phyloP scores from a whole-genome alignment of 257 asterid genomes.

The Gentiana straminea region DNA sequence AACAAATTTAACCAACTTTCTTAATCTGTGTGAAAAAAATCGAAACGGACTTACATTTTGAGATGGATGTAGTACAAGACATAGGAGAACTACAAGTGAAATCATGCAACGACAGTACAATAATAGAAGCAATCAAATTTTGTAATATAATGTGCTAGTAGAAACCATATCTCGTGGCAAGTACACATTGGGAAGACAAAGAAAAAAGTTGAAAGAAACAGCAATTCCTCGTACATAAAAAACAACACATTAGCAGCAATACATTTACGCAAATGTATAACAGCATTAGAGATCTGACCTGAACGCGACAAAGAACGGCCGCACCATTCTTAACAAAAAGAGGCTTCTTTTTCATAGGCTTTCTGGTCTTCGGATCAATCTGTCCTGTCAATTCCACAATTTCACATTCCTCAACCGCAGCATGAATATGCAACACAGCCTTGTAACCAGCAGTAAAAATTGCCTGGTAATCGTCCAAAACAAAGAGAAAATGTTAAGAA shows the following conservation, averaged over 20 bases:
- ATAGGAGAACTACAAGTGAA: too few relatives aligned
- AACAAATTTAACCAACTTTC: too few relatives aligned
- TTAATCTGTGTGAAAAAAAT: too few relatives aligned
- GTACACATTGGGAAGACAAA: too few relatives aligned
- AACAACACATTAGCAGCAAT: background rate
- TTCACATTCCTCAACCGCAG: constrained; percentile 91
- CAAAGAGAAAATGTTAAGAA: constrained; percentile 1
- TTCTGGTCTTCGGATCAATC: constrained; percentile 76
- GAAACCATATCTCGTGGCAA: too few relatives aligned
- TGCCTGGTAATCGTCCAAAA: constrained; percentile 35
- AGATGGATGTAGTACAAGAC: too few relatives aligned
- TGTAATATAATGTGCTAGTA: too few relatives aligned
- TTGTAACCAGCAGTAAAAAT: constrained; percentile 97
- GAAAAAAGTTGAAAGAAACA: too few relatives aligned
- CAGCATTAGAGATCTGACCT: constrained; percentile 32
- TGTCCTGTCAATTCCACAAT: constrained; percentile 66
- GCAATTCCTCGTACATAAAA: background rate
- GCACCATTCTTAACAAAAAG: constrained; percentile 88
- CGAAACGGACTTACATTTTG: too few relatives aligned
- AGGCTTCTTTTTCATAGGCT: constrained; percentile 72
- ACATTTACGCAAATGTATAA: background rate
- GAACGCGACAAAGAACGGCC: constrained; percentile 59
- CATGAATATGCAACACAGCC: constrained; percentile 90
- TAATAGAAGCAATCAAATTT: too few relatives aligned
- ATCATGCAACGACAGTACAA: too few relatives aligned